A percentile compares a stretch with the other conserved stretches of the same genome.
These are phyloP conservation scores for Vigna trinervia DNA, from an alignment of 306 rosid species.

Conservation along the genomic window DNA sequence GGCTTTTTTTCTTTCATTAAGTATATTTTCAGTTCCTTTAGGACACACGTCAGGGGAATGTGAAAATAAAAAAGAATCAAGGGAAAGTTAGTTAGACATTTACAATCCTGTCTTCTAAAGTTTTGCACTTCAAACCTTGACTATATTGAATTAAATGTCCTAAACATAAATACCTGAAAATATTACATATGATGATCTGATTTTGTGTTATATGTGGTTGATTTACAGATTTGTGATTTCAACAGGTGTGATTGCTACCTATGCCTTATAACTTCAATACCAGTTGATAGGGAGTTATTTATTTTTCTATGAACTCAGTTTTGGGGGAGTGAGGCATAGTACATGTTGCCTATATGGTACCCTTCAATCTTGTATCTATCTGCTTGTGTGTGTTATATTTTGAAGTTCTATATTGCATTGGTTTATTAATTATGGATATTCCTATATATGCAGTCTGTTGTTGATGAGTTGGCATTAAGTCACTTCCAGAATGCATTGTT, in stretches of 20 bases:
- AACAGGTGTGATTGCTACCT: background rate
- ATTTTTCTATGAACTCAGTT: conserved; percentile 24
- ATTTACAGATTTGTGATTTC: conserved; percentile 16
- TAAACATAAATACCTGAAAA: background rate
- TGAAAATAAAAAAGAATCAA: too few species aligned
- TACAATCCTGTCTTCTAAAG: background rate
- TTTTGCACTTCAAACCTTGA: conserved; percentile 21
- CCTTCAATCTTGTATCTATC: conserved; percentile 6
- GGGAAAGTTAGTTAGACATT: background rate
- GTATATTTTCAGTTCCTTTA: too few species aligned
- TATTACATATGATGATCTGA: conserved; percentile 18
- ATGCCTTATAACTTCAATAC: conserved; percentile 16
- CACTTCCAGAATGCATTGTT: conserved; percentile 72
- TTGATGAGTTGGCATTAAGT: conserved; percentile 98
- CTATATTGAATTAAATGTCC: conserved; percentile 29
- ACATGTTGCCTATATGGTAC: conserved; percentile 12
- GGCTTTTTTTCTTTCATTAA: too few species aligned
- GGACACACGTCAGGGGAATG: too few species aligned
- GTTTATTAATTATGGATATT: conserved; percentile 17
- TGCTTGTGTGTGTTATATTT: conserved; percentile 13
- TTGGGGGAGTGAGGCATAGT: background rate
- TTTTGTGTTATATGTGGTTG: conserved; percentile 11
- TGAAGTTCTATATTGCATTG: background rate
- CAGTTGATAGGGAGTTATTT: conserved; percentile 36
- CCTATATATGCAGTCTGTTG: conserved; percentile 75